Evolutionary conservation across 257 asterid species (phyloP), one percentile per base, ranked within the genome.

Genomic region (Echites panduratus): DNA sequence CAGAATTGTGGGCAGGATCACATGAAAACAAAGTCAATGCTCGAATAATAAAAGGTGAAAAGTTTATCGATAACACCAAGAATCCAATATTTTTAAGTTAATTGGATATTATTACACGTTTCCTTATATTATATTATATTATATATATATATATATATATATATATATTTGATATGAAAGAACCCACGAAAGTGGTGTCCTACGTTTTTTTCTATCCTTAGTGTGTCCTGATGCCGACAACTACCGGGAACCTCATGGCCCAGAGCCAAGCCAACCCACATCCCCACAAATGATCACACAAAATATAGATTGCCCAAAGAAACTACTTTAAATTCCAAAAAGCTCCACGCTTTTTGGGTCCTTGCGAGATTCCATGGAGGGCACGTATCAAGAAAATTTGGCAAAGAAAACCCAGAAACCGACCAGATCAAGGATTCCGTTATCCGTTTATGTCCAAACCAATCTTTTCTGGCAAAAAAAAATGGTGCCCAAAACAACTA

Each of bases 1-100:
- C 57, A 16, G 4, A n/a, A 17, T 2, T 6, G 7, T 32, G 20
- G 57, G 9, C n/a, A 50, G 9, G 38, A 32, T 27, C 62, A 8
- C 62, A 69, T 29, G 47, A 7, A 20, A 41, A 64, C 22, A 12
- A 73, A 66, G 75, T 77, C 80, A 57, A 68, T 68, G 22, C 57
- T 66, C 64, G 7, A 75, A 53, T 70, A 58, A 71, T 73, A 29
- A 58, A 72, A 71, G 57, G 47, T 29, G 45, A 62, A 66, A 45
- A 70, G 59, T 20, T 43, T 22, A 24, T 22, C 8, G 57, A 50
- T 50, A 17, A 68, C 16, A 19, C 62, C 50, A 29, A 16, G 26
- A 2, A 24, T 58, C 40, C 11, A 24, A 27, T 4, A 17, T 58
- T 26, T 57, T 16, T 1, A 2, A 57, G 6, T 57, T 9, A 16